Percentiles rank a stretch among this genome's conserved stretches.
Conservation (phyloP, 805 yeast genomes). For the Lipomyces yamanashiensis region DNA sequence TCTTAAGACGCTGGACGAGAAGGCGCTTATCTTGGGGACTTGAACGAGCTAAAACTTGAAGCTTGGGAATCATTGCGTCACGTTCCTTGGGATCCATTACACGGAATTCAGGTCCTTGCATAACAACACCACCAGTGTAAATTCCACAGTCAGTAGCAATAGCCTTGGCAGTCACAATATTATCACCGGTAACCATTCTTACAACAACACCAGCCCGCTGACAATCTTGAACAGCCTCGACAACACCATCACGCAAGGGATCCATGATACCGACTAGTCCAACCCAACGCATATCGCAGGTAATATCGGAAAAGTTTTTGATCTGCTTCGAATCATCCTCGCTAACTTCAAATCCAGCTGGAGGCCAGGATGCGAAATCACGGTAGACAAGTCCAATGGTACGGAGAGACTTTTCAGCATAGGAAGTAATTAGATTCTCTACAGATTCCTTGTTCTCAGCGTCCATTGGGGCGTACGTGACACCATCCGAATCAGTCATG, state of each 20-base stretch:
- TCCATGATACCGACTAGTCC: constrained; percentile 92
- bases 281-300: constrained; percentile 56
- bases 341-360: constrained; percentile 47
- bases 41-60: constrained; percentile 88
- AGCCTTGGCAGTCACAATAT: constrained; percentile 86
- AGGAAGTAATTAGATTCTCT: constrained; percentile 53
- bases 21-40: constrained; percentile 94
- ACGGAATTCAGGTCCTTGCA: constrained; percentile 94
- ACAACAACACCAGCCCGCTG: constrained; percentile 90
- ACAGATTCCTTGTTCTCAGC: constrained; percentile 40
- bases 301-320: constrained; percentile 34
- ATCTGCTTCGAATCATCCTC: constrained; percentile 38
- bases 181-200: constrained; percentile 98
- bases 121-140: constrained; percentile 59
- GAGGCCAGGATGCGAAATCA: constrained; percentile 76
- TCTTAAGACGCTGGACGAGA: constrained; percentile 78
- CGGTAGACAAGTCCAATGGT: constrained; percentile 87
- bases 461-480: constrained; percentile 34
- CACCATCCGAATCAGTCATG: constrained; percentile 37
- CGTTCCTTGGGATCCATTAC: constrained; percentile 64
- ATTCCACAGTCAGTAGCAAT: constrained; percentile 89
- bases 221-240: constrained; percentile 86
- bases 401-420: constrained; percentile 81
- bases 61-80: constrained; percentile 63
- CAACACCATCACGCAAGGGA: constrained; percentile 88